These are phyloP conservation scores for Lachnellula occidentalis DNA, from an alignment of 2,329 filamentous ascomycete species.

Conservation along the genomic window DNA sequence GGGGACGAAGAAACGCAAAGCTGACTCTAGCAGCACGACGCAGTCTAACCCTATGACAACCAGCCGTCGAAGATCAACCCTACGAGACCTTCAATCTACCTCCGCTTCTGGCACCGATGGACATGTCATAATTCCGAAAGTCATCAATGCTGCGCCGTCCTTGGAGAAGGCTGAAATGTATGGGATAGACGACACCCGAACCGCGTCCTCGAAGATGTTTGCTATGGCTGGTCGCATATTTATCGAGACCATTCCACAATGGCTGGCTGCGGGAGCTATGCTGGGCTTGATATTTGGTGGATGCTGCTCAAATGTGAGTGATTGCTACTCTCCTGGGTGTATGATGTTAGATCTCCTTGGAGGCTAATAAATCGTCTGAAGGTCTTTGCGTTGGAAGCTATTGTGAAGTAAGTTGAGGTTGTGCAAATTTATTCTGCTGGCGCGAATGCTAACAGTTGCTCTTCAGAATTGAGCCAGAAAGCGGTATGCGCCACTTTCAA, in stretches of 20 bases:
- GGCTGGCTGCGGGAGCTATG: slow-evolving; percentile 62
- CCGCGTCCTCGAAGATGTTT: slow-evolving; percentile 45
- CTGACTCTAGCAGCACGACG: slow-evolving; percentile 31
- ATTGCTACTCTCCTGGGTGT: neutral
- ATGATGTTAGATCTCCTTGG: slow-evolving; percentile 4
- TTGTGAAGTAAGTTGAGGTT: slow-evolving; percentile 69
- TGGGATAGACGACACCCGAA: slow-evolving; percentile 48
- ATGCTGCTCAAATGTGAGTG: slow-evolving; percentile 82
- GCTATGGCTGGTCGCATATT: slow-evolving; percentile 48
- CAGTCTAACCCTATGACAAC: slow-evolving; percentile 36
- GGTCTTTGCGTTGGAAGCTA: slow-evolving; percentile 94
- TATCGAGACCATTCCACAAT: slow-evolving; percentile 55
- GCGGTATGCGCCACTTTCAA: slow-evolving; percentile 49
- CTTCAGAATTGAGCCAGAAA: slow-evolving; percentile 70
- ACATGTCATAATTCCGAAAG: slow-evolving; percentile 39
- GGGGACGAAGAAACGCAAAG: slow-evolving; percentile 30
- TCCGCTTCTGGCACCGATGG: slow-evolving; percentile 34
- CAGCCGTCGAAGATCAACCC: slow-evolving; percentile 40
- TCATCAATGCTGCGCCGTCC: slow-evolving; percentile 49
- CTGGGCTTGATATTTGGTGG: slow-evolving; percentile 88
- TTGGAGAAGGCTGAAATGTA: slow-evolving; percentile 51
- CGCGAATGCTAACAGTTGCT: neutral
- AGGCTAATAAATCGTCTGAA: slow-evolving; percentile 38
- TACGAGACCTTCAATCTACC: slow-evolving; percentile 40
- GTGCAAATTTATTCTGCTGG: slow-evolving; percentile 19